Conservation (phyloP, 306 rosid genomes). For the Sesbania bispinosa region DNA sequence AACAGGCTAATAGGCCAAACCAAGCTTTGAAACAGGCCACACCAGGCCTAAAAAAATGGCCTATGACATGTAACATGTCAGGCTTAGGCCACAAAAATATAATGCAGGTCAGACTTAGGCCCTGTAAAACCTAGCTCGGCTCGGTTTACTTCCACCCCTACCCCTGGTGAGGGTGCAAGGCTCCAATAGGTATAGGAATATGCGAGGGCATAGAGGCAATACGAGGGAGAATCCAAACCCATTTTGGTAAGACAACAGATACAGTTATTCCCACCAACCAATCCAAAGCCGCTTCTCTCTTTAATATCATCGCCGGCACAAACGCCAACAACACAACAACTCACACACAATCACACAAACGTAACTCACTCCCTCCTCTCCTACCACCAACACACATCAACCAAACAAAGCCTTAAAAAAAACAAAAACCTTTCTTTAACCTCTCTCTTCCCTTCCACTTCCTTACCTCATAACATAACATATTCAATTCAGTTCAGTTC, state of each 20-base stretch:
- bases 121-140: no score
- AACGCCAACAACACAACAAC: conserved; percentile 16
- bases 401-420: background rate
- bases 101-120: no score
- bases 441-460: no score
- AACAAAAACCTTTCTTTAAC: background rate
- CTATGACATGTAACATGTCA: no score
- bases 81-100: no score
- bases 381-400: background rate
- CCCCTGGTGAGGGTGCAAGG: no score
- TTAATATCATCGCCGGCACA: conserved; percentile 28
- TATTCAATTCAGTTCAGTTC: no score
- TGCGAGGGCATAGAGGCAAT: conserved; percentile 27
- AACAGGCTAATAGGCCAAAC: no score
- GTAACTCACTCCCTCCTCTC: background rate
- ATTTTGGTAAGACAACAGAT: background rate
- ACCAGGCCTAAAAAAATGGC: no score
- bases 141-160: no score
- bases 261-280: conserved; percentile 16
- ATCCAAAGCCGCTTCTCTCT: conserved; percentile 14
- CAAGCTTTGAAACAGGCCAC: no score
- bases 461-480: background rate
- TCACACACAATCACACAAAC: conserved; percentile 21
- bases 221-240: background rate
- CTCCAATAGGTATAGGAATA: no score